Percentiles rank a stretch among this genome's conserved stretches.
Conservation (phyloP, 1,284 basidiomycete species). For the Testicularia cyperi region DNA sequence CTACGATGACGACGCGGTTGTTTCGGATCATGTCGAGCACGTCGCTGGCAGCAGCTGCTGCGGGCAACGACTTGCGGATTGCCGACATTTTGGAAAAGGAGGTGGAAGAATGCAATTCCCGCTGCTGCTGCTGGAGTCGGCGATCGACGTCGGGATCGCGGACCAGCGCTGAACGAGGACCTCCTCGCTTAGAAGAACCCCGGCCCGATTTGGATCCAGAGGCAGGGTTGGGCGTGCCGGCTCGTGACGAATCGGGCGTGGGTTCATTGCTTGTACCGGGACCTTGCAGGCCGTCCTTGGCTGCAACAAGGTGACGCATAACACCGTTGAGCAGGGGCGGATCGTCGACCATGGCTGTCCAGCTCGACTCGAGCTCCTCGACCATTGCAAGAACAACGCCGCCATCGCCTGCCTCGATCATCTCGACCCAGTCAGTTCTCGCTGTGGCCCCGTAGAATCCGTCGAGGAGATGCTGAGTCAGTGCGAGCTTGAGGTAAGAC, state of each 20-base stretch:
- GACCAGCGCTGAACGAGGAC: too few species aligned
- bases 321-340: constrained; percentile 57
- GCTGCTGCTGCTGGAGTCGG: constrained; percentile 67
- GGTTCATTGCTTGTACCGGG: constrained; percentile 4
- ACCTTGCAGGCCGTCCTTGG: constrained; percentile 5
- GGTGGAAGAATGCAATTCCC: constrained; percentile 75
- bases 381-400: constrained; percentile 76
- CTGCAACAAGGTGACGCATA: constrained; percentile 45
- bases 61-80: constrained; percentile 68
- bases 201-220: constrained; percentile 2
- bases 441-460: constrained; percentile 41
- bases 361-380: constrained; percentile 68
- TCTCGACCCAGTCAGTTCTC: constrained; percentile 64
- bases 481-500: constrained; percentile 80
- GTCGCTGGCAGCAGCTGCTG: constrained; percentile 77
- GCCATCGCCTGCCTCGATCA: constrained; percentile 69
- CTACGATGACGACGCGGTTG: constrained; percentile 39
- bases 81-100: constrained; percentile 70
- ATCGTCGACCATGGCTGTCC: constrained; percentile 48
- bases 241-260: constrained; percentile 13
- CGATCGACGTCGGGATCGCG: constrained; percentile 65
- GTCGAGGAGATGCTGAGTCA: constrained; percentile 66
- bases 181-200: not conserved
- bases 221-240: constrained; percentile 11
- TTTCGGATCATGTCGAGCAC: constrained; percentile 59